phyloP scores from a whole-genome alignment of 2,329 filamentous ascomycete genomes.

The Bipolaris zeicola region DNA sequence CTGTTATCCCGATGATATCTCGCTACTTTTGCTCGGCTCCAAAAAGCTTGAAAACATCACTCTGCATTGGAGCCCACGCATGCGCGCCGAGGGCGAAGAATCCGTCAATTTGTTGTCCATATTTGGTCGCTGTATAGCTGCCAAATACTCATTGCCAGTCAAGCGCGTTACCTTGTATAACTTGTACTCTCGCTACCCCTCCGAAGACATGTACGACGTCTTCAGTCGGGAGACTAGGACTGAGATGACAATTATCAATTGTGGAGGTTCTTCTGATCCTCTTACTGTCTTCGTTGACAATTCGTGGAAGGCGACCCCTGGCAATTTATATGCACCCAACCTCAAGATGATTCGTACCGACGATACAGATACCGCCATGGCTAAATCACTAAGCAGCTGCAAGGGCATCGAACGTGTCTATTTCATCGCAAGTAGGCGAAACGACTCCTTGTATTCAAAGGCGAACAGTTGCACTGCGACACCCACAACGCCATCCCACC shows the following conservation, averaged over 20 bases:
- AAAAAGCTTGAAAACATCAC: constrained; percentile 61
- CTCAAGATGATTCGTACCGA: constrained; percentile 59
- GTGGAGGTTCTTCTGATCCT: constrained; percentile 54
- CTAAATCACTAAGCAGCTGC: constrained; percentile 51
- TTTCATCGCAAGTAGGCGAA: constrained; percentile 53
- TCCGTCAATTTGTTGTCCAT: constrained; percentile 60
- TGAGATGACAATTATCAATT: constrained; percentile 61
- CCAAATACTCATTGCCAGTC: constrained; percentile 54
- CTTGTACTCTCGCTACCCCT: constrained; percentile 60
- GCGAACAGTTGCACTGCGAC: constrained; percentile 35
- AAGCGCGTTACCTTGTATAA: constrained; percentile 63
- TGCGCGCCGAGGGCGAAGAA: constrained; percentile 64
- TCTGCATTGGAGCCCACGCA: constrained; percentile 66
- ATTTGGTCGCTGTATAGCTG: constrained; percentile 61
- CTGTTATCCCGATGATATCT: constrained; percentile 68
- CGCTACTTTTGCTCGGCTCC: constrained; percentile 59
- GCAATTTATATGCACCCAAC: constrained; percentile 34
- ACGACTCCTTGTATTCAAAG: constrained; percentile 30
- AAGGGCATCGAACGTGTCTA: constrained; percentile 58
- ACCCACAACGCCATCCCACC: constrained; percentile 35
- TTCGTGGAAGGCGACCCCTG: constrained; percentile 54
- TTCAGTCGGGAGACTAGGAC: constrained; percentile 51
- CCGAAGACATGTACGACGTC: constrained; percentile 52
- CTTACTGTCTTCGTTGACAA: constrained; percentile 62
- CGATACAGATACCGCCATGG: constrained; percentile 52